Evolutionary conservation across 2,329 filamentous ascomycete genomes (phyloP).

Genomic region (Hypoxylon sp.): DNA sequence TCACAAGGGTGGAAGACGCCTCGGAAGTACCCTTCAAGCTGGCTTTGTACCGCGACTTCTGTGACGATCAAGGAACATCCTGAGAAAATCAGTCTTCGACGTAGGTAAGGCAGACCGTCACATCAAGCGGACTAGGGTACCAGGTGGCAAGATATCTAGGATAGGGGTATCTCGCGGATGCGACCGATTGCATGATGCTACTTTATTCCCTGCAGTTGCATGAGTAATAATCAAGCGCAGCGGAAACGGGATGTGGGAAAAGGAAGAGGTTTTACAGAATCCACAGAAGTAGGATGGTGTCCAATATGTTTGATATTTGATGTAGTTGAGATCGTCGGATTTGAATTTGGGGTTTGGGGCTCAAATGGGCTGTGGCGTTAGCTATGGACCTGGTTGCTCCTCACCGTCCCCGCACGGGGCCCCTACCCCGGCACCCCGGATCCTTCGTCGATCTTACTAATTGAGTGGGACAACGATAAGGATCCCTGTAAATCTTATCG

Average conservation of each 20-base stretch:
- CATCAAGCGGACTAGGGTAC: slow-evolving; percentile 24
- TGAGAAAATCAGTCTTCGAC: slow-evolving; percentile 4
- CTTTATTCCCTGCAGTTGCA: slow-evolving; percentile 19
- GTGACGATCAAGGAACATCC: slow-evolving; percentile 34
- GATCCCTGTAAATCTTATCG: slow-evolving; percentile 31
- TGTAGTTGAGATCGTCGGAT: slow-evolving; percentile 25
- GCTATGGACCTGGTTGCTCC: slow-evolving; percentile 4
- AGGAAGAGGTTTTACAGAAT: slow-evolving; percentile 17
- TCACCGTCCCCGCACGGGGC: not conserved
- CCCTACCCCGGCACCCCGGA: slow-evolving; percentile 25
- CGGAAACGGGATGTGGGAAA: slow-evolving; percentile 23
- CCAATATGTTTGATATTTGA: slow-evolving; percentile 17
- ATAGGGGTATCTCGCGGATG: slow-evolving; percentile 32
- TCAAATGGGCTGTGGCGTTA: slow-evolving; percentile 34
- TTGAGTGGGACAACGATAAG: slow-evolving; percentile 20
- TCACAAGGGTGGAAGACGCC: slow-evolving; percentile 6
- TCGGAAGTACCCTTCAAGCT: slow-evolving; percentile 7
- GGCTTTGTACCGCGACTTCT: slow-evolving; percentile 40
- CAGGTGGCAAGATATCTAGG: slow-evolving; percentile 36
- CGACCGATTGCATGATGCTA: slow-evolving; percentile 22
- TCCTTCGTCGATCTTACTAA: slow-evolving; percentile 17
- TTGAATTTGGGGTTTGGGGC: slow-evolving; percentile 22
- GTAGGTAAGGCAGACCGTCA: slow-evolving; percentile 26
- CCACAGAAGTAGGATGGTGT: slow-evolving; percentile 7
- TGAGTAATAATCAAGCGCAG: slow-evolving; percentile 18